Evolutionary conservation across 257 asterid species (phyloP).

Genomic region (Plantago elongata): DNA sequence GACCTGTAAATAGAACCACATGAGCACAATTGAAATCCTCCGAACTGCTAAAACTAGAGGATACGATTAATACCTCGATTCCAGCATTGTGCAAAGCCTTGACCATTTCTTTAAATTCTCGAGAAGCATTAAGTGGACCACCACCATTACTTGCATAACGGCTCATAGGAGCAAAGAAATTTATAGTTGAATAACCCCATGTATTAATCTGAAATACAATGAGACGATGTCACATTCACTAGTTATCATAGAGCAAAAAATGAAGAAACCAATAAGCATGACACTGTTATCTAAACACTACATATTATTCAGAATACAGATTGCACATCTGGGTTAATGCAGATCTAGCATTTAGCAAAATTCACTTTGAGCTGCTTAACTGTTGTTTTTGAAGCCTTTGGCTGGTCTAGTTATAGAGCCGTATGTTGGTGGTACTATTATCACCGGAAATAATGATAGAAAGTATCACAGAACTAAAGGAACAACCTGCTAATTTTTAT

Average conservation of each 20-base stretch:
- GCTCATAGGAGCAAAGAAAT: constrained; percentile 98
- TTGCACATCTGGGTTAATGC: not conserved
- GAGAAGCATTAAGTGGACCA: constrained; percentile 75
- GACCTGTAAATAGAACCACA: constrained; percentile 48
- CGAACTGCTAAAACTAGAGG: constrained; percentile 17
- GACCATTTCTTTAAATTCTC: constrained; percentile 88
- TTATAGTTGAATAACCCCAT: constrained; percentile 96
- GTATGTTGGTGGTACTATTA: not conserved
- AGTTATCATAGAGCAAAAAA: constrained; percentile 8
- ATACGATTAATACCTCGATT: constrained; percentile 61
- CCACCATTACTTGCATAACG: constrained; percentile 94
- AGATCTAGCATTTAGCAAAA: not conserved
- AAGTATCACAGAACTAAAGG: not conserved
- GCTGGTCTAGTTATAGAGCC: not conserved
- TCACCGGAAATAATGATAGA: not conserved
- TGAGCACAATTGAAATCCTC: not conserved
- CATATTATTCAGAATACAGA: not conserved
- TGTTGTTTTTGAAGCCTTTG: not conserved
- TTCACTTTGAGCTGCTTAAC: not conserved
- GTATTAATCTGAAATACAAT: constrained; percentile 64
- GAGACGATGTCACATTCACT: constrained; percentile 20
- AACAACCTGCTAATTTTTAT: not conserved
- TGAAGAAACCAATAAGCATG: constrained; percentile 14
- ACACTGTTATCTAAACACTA: constrained; percentile 1
- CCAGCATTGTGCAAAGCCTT: constrained; percentile 92